A percentile compares a stretch with the other conserved stretches of the same genome.
Evolutionary conservation across 371 early-diverging fungal species (phyloP).

Genomic region (Circinella umbellata): DNA sequence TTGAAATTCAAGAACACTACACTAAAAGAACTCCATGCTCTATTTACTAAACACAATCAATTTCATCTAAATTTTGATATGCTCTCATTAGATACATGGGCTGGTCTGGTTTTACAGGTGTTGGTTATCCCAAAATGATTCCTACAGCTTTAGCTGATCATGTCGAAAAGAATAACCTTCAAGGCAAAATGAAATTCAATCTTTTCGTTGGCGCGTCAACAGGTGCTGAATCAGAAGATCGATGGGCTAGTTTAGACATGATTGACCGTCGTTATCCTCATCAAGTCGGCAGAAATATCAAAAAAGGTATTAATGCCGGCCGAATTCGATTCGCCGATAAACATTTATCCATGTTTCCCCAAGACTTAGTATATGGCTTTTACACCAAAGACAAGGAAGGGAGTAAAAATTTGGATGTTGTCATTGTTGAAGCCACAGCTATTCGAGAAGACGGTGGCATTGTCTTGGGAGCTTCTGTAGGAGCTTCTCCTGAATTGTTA

Average conservation of each 20-base stretch:
- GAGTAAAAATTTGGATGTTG: constrained; percentile 49
- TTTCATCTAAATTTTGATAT: too few relatives aligned
- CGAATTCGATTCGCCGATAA: constrained; percentile 64
- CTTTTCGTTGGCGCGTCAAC: constrained; percentile 58
- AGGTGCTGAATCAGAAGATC: constrained; percentile 56
- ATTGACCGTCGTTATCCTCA: constrained; percentile 62
- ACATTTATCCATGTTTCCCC: constrained; percentile 62
- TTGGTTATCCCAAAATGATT: constrained; percentile 60
- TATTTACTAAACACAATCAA: too few relatives aligned
- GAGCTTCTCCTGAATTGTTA: constrained; percentile 58
- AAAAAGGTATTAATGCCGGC: constrained; percentile 56
- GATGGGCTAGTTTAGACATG: constrained; percentile 54
- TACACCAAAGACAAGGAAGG: constrained; percentile 54
- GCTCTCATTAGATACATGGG: constrained; percentile 35
- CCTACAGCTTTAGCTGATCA: constrained; percentile 56
- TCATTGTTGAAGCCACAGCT: constrained; percentile 60
- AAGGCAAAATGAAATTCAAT: constrained; percentile 60
- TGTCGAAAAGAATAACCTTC: constrained; percentile 56
- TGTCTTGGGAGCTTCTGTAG: constrained; percentile 59
- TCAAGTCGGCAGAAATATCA: constrained; percentile 59
- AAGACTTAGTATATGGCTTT: constrained; percentile 54
- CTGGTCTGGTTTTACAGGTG: constrained; percentile 62
- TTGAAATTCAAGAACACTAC: too few relatives aligned
- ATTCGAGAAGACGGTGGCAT: constrained; percentile 59
- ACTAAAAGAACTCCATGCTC: too few relatives aligned